A percentile compares a stretch with the other conserved stretches of the same genome.
Conservation (phyloP, 305 asterid species). For the Nicotiana rustica region DNA sequence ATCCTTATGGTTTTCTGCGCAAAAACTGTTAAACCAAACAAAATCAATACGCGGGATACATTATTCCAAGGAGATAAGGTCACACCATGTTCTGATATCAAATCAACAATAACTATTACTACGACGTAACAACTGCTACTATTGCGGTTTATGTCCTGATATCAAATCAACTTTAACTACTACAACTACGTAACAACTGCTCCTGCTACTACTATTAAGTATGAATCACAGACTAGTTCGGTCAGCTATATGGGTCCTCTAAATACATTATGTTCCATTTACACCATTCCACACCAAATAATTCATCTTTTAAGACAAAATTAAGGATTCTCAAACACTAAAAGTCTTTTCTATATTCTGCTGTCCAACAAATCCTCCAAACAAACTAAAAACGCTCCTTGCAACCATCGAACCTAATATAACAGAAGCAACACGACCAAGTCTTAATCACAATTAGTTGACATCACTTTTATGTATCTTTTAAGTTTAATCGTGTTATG, state of each 20-base stretch:
- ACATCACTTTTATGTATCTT: not conserved
- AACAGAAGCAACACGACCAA: not conserved
- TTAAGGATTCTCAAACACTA: not conserved
- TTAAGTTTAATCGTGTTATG: not conserved
- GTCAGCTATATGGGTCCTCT: not conserved
- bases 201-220: too few relatives aligned
- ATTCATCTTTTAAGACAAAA: not conserved
- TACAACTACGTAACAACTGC: too few relatives aligned
- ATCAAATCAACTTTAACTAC: too few relatives aligned
- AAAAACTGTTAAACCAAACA: slow-evolving; percentile 9
- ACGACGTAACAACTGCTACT: too few relatives aligned
- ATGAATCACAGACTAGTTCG: slow-evolving; percentile 3
- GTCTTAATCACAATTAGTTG: not conserved
- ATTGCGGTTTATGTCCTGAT: too few relatives aligned
- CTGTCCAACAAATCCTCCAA: not conserved
- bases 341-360: not conserved
- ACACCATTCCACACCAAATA: not conserved
- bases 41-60: not conserved
- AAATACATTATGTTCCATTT: not conserved
- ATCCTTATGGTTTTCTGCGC: not conserved
- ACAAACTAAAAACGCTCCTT: not conserved
- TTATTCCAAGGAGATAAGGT: not conserved
- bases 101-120: not conserved
- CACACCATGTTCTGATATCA: not conserved
- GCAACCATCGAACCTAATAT: not conserved